Evolutionary conservation across 1,284 basidiomycete genomes (phyloP).

Genomic region (Pterulicium gracile): DNA sequence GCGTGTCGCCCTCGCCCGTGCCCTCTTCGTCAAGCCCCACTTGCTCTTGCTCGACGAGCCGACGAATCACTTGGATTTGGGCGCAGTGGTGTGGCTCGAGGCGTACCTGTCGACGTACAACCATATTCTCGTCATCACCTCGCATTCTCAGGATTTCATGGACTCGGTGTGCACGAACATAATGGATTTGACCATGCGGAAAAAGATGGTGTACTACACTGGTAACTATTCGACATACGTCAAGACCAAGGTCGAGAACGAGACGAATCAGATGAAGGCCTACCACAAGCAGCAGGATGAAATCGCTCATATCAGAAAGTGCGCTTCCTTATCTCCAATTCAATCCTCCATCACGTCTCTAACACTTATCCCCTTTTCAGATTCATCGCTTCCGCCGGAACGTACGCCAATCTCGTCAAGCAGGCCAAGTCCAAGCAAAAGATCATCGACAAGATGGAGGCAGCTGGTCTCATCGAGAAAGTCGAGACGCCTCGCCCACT

Average conservation of each 20-base stretch:
- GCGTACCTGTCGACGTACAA: conserved; percentile 97
- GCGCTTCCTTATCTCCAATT: conserved; percentile 14
- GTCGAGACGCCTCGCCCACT: conserved; percentile 66
- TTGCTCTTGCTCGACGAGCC: conserved; percentile 86
- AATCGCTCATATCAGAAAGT: conserved; percentile 96
- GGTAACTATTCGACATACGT: conserved; percentile 98
- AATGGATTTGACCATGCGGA: conserved; percentile 89
- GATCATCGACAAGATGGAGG: conserved; percentile 99
- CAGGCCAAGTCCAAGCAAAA: conserved; percentile 99
- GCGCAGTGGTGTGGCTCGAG: conserved; percentile 98
- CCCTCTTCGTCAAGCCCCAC: conserved; percentile 95
- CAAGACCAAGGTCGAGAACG: conserved; percentile 93
- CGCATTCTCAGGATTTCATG: conserved; percentile 98
- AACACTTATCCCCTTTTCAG: conserved; percentile 24
- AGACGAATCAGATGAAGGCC: conserved; percentile 99
- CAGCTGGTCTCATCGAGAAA: conserved; percentile 94
- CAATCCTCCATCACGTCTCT: conserved; percentile 4
- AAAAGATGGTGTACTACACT: conserved; percentile 86
- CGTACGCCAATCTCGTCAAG: conserved; percentile 96
- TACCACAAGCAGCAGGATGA: conserved; percentile 98
- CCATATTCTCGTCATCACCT: conserved; percentile 94
- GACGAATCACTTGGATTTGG: conserved; percentile 88
- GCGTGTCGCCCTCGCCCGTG: conserved; percentile 94
- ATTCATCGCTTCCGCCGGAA: conserved; percentile 97
- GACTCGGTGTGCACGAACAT: conserved; percentile 95